phyloP scores from a whole-genome alignment of 306 rosid species.

The Rosa lucieae region DNA sequence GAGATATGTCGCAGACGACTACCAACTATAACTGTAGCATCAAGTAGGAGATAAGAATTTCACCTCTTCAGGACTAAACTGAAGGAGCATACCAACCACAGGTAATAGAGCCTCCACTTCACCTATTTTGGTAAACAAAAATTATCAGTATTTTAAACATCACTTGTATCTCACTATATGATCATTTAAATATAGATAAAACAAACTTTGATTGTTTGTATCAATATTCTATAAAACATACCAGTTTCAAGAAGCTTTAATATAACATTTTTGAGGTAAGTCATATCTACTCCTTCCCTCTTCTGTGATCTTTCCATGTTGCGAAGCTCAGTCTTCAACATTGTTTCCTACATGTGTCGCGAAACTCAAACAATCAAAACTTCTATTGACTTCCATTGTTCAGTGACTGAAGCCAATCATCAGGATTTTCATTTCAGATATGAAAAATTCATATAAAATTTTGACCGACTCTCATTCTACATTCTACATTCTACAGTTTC shows the following conservation, averaged over 20 bases:
- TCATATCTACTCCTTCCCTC: slow-evolving; percentile 98
- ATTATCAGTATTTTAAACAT: neutral
- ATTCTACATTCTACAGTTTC: neutral
- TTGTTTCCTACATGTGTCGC: slow-evolving; percentile 57
- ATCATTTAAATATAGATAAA: neutral
- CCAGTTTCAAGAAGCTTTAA: slow-evolving; percentile 99
- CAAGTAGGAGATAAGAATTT: slow-evolving; percentile 21
- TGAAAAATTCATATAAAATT: neutral
- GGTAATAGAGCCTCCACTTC: slow-evolving; percentile 96
- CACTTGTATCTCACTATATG: neutral
- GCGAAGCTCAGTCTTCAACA: slow-evolving; percentile 82
- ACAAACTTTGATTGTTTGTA: neutral
- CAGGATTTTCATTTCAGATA: neutral
- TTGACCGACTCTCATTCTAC: neutral
- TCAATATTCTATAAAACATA: slow-evolving; percentile 11
- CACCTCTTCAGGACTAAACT: slow-evolving; percentile 99
- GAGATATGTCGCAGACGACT: neutral
- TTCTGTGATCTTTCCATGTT: slow-evolving; percentile 75
- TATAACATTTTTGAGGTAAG: slow-evolving; percentile 86
- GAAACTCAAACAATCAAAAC: neutral
- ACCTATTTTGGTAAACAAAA: slow-evolving; percentile 45
- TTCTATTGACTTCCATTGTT: neutral
- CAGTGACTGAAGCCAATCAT: neutral
- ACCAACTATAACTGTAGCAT: slow-evolving; percentile 3
- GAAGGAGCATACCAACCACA: slow-evolving; percentile 95